phyloP scores from a whole-genome alignment of 208 protist species.

The Tritrichomonas musculus region DNA sequence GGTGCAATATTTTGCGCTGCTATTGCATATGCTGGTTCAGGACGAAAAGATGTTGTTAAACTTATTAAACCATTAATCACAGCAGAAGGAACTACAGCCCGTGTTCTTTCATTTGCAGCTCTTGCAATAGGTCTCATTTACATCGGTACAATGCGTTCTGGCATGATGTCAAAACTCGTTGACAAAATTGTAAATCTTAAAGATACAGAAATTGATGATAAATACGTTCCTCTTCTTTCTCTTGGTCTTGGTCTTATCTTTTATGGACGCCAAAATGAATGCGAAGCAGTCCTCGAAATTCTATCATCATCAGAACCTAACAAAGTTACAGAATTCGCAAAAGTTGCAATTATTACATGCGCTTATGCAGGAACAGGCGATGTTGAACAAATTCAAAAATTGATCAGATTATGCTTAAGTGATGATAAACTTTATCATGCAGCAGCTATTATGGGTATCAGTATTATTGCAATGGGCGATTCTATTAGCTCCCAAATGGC shows the following conservation, averaged over 20 bases:
- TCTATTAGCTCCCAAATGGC: conserved; percentile 89
- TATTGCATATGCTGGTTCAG: conserved; percentile 87
- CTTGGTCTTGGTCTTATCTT: conserved; percentile 47
- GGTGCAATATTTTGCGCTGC: conserved; percentile 67
- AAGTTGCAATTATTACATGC: conserved; percentile 83
- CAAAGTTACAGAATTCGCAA: conserved; percentile 69
- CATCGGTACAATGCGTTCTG: conserved; percentile 80
- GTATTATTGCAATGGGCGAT: conserved; percentile 91
- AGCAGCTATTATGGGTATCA: conserved; percentile 91
- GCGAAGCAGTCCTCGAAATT: conserved; percentile 77
- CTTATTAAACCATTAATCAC: conserved; percentile 75
- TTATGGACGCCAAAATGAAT: conserved; percentile 66
- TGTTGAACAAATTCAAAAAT: conserved; percentile 74
- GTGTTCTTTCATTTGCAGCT: conserved; percentile 62
- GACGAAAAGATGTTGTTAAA: conserved; percentile 79
- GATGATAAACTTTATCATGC: conserved; percentile 49
- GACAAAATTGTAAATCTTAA: conserved; percentile 18
- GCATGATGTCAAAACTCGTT: conserved; percentile 66
- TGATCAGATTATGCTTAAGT: conserved; percentile 36
- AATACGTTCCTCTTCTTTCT: conserved; percentile 34
- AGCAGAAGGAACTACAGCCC: not conserved
- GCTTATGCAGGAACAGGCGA: conserved; percentile 96
- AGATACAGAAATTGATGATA: not conserved
- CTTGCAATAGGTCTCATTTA: conserved; percentile 85
- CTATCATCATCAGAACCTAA: conserved; percentile 62